Base-by-base conservation (phyloP, 2,329 filamentous ascomycete species). In the Aureobasidium mangrovei region DNA sequence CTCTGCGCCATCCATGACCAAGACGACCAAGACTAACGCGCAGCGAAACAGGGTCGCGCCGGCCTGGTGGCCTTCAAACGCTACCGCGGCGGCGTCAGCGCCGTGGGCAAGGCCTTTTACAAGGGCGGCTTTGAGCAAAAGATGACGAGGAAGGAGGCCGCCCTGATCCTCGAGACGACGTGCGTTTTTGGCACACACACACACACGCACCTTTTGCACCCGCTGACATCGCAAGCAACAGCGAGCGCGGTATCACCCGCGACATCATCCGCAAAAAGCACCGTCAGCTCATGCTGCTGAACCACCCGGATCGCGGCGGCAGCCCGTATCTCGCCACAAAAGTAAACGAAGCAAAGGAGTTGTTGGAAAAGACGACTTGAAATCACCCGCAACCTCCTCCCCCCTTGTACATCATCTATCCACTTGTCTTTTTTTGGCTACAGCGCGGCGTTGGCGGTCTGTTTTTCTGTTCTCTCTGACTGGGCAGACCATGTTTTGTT, bases 261-360 rank as follows among this genome's bases (percentile, higher is more conserved):
- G 91, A 97, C 44, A 93, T 95, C 68, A 77, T 98, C 64, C 88
- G 93, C 68, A 96, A 96, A 75, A 89, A 91, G 63, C 93, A 98
- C 73, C 85, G 93, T 60, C 89, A 85, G 53, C 82, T 97, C 61
- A 98, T 98, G 91, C 82, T 98, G 55, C 78, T 95, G 61, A 98
- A 98, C 77, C 93, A 98, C 71, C 93, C 93, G 60, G 93, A 98
- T 77, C 86, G 93, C 67, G 93, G 93, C 61, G 93, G 93, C 38
- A 96, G 90, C 67, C 93, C 93, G 6, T 98, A 97, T 69, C 75
- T 98, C 42, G 93, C 93, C 10, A 96, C 91, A 53, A 98, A 98
- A 72, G 86, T 98, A 68, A 98, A 98, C 73, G 93, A 98, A 71
- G 93, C 93, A 38, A 98, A 98, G 72, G 91, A 97, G 69, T 82